phyloP scores from a whole-genome alignment of 1,284 basidiomycete genomes.

The Apiotrichum montevideense region DNA sequence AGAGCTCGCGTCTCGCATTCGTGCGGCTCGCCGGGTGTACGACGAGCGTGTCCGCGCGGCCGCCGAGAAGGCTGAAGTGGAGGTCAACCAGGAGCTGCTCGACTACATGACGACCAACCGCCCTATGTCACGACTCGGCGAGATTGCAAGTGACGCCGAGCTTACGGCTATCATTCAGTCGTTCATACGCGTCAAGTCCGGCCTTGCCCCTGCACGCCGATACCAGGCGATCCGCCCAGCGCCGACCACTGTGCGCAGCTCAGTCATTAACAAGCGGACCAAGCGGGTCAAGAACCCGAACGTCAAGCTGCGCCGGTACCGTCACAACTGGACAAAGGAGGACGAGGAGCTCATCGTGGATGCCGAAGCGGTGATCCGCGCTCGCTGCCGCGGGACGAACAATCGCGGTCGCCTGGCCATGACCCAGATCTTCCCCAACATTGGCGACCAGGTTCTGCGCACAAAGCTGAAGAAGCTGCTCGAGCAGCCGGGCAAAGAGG shows the following conservation, averaged over 20 bases:
- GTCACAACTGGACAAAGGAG: constrained; percentile 75
- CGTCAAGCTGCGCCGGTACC: constrained; percentile 26
- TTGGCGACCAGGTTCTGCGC: constrained; percentile 23
- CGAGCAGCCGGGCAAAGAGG: constrained; percentile 60
- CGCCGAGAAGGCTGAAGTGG: constrained; percentile 13
- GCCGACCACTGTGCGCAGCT: not conserved
- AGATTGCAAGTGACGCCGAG: constrained; percentile 12
- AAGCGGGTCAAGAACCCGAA: constrained; percentile 3
- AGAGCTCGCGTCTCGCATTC: constrained; percentile 27
- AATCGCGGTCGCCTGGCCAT: constrained; percentile 50
- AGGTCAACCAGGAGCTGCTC: constrained; percentile 21
- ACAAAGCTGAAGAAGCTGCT: constrained; percentile 51
- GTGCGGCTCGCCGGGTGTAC: constrained; percentile 22
- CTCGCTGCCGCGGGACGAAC: constrained; percentile 50
- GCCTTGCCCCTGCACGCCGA: constrained; percentile 1
- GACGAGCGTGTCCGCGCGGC: constrained; percentile 24
- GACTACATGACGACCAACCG: constrained; percentile 21
- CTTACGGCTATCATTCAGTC: constrained; percentile 16
- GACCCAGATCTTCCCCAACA: constrained; percentile 65
- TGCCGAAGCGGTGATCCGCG: constrained; percentile 70
- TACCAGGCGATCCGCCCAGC: not conserved
- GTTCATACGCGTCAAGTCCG: constrained; percentile 11
- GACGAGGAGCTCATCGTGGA: constrained; percentile 83
- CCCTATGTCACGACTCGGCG: constrained; percentile 13
- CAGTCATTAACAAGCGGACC: not conserved